Conservation (phyloP, 1,139 yeast genomes). For the Geotrichum klebahnii region DNA sequence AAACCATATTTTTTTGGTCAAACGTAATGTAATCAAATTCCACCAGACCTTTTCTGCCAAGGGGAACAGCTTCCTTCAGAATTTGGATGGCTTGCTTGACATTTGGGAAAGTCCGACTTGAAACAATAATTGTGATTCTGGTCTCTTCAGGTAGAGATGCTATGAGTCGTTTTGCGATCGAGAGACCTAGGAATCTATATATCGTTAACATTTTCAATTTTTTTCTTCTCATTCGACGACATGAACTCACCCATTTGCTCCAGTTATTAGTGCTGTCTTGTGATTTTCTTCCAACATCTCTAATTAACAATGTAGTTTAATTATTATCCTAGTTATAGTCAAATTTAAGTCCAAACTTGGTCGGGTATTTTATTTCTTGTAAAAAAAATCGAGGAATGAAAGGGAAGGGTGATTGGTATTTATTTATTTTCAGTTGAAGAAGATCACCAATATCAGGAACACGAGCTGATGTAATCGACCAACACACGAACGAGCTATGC, state of each 20-base stretch:
- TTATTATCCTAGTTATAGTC: too few species aligned
- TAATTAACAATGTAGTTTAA: too few species aligned
- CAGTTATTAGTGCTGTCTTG: conserved; percentile 55
- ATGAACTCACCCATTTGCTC: conserved; percentile 50
- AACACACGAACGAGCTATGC: too few species aligned
- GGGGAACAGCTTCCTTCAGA: conserved; percentile 50
- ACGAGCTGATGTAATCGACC: too few species aligned
- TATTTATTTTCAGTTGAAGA: too few species aligned
- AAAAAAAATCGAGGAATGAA: background rate
- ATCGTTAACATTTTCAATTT: background rate
- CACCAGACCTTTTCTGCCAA: conserved; percentile 46
- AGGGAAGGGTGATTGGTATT: too few species aligned
- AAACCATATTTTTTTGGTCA: conserved; percentile 88
- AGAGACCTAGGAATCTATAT: conserved; percentile 71
- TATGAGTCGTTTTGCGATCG: conserved; percentile 74
- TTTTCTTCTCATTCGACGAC: background rate
- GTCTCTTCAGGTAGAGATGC: conserved; percentile 51
- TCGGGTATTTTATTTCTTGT: too few species aligned
- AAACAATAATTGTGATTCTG: conserved; percentile 72
- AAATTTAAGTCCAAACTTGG: too few species aligned
- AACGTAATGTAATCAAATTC: conserved; percentile 84
- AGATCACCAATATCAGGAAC: too few species aligned
- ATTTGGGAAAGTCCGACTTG: conserved; percentile 82
- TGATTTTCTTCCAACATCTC: conserved; percentile 21
- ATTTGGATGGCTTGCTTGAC: conserved; percentile 69